Conservation (phyloP, 2,329 filamentous ascomycete genomes). For the Colletotrichum zoysiae region DNA sequence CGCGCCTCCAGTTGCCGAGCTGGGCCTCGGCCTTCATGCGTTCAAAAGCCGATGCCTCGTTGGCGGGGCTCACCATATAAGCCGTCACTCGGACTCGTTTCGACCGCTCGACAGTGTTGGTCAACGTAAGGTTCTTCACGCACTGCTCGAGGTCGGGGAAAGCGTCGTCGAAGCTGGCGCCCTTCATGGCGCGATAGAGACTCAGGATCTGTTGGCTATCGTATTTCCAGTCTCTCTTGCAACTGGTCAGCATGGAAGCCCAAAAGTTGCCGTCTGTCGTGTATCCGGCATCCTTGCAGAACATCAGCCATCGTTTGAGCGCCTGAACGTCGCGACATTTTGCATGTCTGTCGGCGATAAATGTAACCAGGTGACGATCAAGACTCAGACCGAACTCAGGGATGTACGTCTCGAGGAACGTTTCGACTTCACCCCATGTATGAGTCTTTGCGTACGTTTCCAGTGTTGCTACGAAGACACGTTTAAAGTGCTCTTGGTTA, state of each 20-base stretch:
- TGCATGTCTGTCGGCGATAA: conserved; percentile 60
- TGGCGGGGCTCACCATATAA: conserved; percentile 44
- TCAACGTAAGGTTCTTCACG: conserved; percentile 11
- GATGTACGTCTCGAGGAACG: conserved; percentile 54
- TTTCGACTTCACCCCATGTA: conserved; percentile 54
- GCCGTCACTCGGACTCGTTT: conserved; percentile 39
- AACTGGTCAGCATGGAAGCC: conserved; percentile 56
- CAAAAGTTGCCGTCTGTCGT: conserved; percentile 53
- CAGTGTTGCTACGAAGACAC: conserved; percentile 54
- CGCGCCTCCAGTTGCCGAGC: conserved; percentile 48
- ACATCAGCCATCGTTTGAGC: conserved; percentile 57
- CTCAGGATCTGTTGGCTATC: conserved; percentile 51
- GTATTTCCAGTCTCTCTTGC: conserved; percentile 54
- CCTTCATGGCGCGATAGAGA: conserved; percentile 50
- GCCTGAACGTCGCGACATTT: conserved; percentile 53
- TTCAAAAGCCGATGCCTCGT: conserved; percentile 50
- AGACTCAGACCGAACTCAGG: conserved; percentile 52
- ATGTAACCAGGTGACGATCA: conserved; percentile 53
- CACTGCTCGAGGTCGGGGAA: conserved; percentile 39
- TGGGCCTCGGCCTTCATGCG: conserved; percentile 58
- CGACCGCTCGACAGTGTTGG: conserved; percentile 35
- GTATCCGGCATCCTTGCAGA: conserved; percentile 54
- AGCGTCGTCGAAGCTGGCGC: conserved; percentile 44
- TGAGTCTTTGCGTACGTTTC: conserved; percentile 56
- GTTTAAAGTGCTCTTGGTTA: conserved; percentile 45